Base-by-base conservation (phyloP, 805 yeast species). In the Metschnikowia baotianmanensis region DNA sequence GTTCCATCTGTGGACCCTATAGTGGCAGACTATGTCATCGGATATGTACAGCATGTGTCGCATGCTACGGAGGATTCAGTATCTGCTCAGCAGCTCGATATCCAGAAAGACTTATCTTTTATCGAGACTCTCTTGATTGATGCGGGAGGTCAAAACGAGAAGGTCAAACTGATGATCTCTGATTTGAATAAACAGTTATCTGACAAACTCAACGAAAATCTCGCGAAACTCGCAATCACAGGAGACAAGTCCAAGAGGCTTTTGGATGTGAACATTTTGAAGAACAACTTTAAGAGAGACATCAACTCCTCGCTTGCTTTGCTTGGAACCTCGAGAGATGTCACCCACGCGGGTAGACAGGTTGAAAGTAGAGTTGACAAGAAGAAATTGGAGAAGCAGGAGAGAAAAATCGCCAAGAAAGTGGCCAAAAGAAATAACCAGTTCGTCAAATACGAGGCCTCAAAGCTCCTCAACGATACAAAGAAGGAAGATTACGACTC, bases 361-460 rank as follows among this genome's bases (percentile, higher is more conserved):
- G 84, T 89, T 70, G 98, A 93, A 63, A 82, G 95, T 32, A 79
- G 95, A 57, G 99, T 93, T 31, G 99, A 93, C 63, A 85, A 85
- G 74, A 90, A 89, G 80, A 93, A 93, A 65, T 80, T 93, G 56
- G 96, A 90, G 60, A 93, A 91, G 65, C 99, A 96, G 43, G 99
- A 93, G 71, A 80, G 89, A 57, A 93, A 93, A 72, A 90, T 93
- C 60, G 97, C 96, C 17, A 91, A 95, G 59, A 93, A 93, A 69
- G 91, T 93, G 47, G 97, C 96, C 29, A 91, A 91, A 71, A 77
- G 89, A 52, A 78, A 79, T 59, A 86, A 86, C 61, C 79, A 82
- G 59, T 85, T 86, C 59, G 96, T 87, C 52, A 61, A 87, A 57
- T 88, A 88, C 61, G 96, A 93, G 65, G 96, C 96, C n/a, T 89